These are phyloP conservation scores for Fusarium cicatricum DNA, from an alignment of 2,329 filamentous ascomycete species.

Conservation along the genomic window DNA sequence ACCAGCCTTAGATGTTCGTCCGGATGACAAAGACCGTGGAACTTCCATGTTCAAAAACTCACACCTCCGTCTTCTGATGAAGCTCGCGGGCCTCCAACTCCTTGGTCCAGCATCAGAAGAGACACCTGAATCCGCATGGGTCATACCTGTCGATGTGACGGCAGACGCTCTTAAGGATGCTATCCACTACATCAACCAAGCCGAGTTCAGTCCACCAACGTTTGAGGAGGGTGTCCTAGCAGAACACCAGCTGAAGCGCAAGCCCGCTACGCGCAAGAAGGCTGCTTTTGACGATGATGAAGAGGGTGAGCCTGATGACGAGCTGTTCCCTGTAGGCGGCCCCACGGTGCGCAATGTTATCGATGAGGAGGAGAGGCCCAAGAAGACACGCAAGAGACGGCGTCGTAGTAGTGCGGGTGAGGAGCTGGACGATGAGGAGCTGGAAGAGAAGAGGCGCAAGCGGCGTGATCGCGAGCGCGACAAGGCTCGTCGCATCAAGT, in stretches of 20 bases:
- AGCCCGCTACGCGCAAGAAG: conserved; percentile 62
- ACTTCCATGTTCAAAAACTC: conserved; percentile 88
- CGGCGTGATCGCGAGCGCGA: conserved; percentile 76
- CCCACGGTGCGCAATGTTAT: conserved; percentile 65
- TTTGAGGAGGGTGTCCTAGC: conserved; percentile 80
- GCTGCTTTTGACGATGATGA: conserved; percentile 77
- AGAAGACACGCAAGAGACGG: conserved; percentile 51
- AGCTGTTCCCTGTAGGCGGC: conserved; percentile 74
- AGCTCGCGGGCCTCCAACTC: conserved; percentile 74
- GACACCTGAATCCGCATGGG: conserved; percentile 79
- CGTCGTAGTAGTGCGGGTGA: conserved; percentile 58
- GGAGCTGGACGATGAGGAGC: conserved; percentile 66
- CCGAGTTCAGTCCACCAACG: conserved; percentile 78
- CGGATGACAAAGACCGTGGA: conserved; percentile 72
- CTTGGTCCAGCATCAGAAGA: conserved; percentile 66
- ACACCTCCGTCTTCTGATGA: conserved; percentile 85
- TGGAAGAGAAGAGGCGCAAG: conserved; percentile 69
- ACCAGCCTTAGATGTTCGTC: conserved; percentile 61
- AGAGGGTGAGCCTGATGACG: conserved; percentile 61
- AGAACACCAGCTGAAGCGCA: conserved; percentile 80
- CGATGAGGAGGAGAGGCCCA: conserved; percentile 66
- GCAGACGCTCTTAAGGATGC: conserved; percentile 73
- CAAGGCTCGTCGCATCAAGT: conserved; percentile 83
- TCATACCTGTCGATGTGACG: conserved; percentile 72
- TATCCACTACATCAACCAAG: conserved; percentile 76